Evolutionary conservation across 345 rosid genomes (phyloP), one percentile per base, ranked within the genome.

Genomic region (Eucalyptus sp.): DNA sequence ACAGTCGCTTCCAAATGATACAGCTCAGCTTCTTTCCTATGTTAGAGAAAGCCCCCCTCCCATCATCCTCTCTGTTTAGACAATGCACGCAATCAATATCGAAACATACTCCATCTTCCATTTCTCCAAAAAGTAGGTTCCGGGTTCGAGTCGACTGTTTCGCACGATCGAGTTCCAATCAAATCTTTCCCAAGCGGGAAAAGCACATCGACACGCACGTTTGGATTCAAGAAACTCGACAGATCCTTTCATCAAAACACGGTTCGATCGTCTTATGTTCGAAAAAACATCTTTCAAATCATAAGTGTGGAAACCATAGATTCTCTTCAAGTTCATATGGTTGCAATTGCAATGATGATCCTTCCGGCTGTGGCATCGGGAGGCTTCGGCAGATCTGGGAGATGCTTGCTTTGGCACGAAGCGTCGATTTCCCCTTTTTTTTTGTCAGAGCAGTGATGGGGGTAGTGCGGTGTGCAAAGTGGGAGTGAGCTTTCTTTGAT

Each of bases 381-480:
- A 71, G 83, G 83, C 83, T 3, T 37, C 83, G 22, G 22, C 14
- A 20, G 46, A 18, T 18, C 11, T 37, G 11, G 46, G 83, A 76
- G 48, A 13, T 41, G 84, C 48, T 76, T 76, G 84, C 84, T 76
- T 76, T 41, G 84, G 84, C 48, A 41, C 14, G 48, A 76, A 76
- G 84, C 48, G 48, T 76, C 14, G 83, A 76, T 37, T 20, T 20
- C 14, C 83, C 83, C 29, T 2, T 24, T 18, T 33, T 33, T 41
- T 37, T 76, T 37, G 76, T 64, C 76, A 64, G 76, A 7, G 76
- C 85, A 2, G 81, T 4, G 88, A 48, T 44, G 83, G 49, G 85
- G 81, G 68, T 43, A 25, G 85, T n/a, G 43, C 48, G 89, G 62
- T n/a, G 43, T 83, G 89, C 41, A 46, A 46, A 22, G 62, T 86